Percentiles rank a stretch among this genome's conserved stretches.
Evolutionary conservation across 805 yeast genomes (phyloP).

Genomic region (Yamadazyma laniorum): DNA sequence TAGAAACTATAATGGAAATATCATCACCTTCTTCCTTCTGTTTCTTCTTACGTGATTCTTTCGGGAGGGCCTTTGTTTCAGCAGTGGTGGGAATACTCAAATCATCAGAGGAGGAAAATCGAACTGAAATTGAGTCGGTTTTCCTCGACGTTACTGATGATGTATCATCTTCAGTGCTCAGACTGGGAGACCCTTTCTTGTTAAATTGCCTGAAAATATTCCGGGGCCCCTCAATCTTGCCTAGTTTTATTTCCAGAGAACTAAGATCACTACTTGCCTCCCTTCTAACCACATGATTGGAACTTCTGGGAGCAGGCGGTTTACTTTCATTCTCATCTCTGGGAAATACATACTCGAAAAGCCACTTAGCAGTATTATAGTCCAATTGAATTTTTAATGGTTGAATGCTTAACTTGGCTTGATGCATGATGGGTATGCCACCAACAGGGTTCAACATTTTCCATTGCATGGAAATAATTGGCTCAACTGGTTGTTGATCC

Average conservation of each 20-base stretch:
- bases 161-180: constrained; percentile 5
- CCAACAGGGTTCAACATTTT: constrained; percentile 83
- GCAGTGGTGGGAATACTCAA: constrained; percentile 5
- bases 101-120: constrained; percentile 15
- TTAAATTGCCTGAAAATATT: constrained; percentile 12
- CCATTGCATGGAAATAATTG: constrained; percentile 51
- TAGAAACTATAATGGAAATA: constrained; percentile 37
- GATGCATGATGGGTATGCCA: constrained; percentile 78
- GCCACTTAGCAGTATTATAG: constrained; percentile 59
- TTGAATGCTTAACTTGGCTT: constrained; percentile 55
- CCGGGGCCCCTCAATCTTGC: constrained; percentile 12
- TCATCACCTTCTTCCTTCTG: constrained; percentile 27
- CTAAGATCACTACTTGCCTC: constrained; percentile 10
- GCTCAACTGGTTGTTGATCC: constrained; percentile 12
- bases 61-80: neutral
- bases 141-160: constrained; percentile 9
- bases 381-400: constrained; percentile 77
- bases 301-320: neutral
- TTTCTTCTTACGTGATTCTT: constrained; percentile 7
- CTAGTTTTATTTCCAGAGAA: constrained; percentile 3
- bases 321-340: constrained; percentile 23
- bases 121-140: constrained; percentile 11
- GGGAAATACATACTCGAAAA: constrained; percentile 74
- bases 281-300: neutral
- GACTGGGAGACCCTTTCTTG: constrained; percentile 2